Base-by-base conservation (phyloP, 805 yeast species). In the Candida jianshihensis region DNA sequence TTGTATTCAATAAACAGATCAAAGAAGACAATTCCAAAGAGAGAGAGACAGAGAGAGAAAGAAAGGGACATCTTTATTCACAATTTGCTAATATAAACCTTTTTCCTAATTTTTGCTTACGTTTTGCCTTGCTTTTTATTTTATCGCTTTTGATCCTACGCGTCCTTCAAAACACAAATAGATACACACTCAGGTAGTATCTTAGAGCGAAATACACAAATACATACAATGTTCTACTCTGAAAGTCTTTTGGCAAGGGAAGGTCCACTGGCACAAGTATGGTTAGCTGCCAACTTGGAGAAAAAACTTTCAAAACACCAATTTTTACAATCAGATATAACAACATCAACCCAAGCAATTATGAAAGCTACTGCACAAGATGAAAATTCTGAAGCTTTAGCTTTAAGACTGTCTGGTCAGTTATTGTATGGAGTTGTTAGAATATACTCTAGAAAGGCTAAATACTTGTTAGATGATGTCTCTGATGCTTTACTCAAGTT, bases 201-300 rank as follows among this genome's bases (percentile, higher is more conserved):
- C 22, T 7, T 7, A 7, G 9, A 20, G 9, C 22, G 10, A 10
- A 20, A 20, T 20, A 20, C 8, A 24, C 26, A 24, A 24, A 16
- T 12, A 21, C 24, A 21, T 4, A 21, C 16, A 4, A 72, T 73
- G 78, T 66, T 70, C 45, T 69, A 62, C 41, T 65, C 77, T 2
- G 78, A 73, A 36, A 64, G 66, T 34, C 56, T 77, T 22, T 64
- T 79, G 16, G 67, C 84, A 2, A 78, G 75, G 41, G 79, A 79
- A 53, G 94, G 95, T 3, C 95, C 95, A 1, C 64, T 88, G 41
- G 95, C 94, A 3, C 84, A 81, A 45, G 88, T 87, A 8, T 88
- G 96, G 96, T 67, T 88, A 32, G 96, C 96, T 9, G 90, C 96
- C 16, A 88, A 85, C 54, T 71, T 88, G 60, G 95, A 88, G 48